Evolutionary conservation across 176 grass and related monocot species (phyloP).

Genomic region (Triticum urartu): DNA sequence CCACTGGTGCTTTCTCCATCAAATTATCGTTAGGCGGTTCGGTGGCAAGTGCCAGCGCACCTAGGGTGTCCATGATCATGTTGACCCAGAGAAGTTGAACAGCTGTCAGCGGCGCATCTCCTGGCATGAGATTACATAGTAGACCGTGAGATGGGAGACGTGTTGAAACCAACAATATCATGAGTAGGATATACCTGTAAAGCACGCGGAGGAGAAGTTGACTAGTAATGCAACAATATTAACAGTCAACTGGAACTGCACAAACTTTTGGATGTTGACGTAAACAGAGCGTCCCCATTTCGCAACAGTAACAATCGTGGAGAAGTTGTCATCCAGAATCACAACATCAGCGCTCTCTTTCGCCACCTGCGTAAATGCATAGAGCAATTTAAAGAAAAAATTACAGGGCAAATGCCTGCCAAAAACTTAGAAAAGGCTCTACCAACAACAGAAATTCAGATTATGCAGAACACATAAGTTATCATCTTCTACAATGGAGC

Average conservation of each 20-base stretch:
- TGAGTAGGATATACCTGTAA: slow-evolving; percentile 54
- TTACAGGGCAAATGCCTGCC: background rate
- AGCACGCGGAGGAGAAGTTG: slow-evolving; percentile 80
- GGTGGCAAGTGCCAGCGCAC: slow-evolving; percentile 85
- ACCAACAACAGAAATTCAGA: background rate
- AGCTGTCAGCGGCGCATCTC: slow-evolving; percentile 77
- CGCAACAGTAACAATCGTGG: slow-evolving; percentile 84
- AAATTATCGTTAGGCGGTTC: slow-evolving; percentile 77
- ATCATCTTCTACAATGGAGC: background rate
- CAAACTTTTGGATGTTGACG: slow-evolving; percentile 95
- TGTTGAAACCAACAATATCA: slow-evolving; percentile 1
- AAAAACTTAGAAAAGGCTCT: background rate
- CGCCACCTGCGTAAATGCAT: slow-evolving; percentile 65
- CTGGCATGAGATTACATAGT: slow-evolving; percentile 24
- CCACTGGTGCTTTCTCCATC: slow-evolving; percentile 75
- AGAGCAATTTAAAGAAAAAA: slow-evolving; percentile 27
- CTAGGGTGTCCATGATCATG: slow-evolving; percentile 99
- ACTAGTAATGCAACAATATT: slow-evolving; percentile 79
- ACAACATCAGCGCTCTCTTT: slow-evolving; percentile 95
- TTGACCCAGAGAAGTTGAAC: slow-evolving; percentile 97
- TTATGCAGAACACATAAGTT: slow-evolving; percentile 10
- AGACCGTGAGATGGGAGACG: slow-evolving; percentile 5
- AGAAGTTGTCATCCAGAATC: slow-evolving; percentile 94
- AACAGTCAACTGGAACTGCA: slow-evolving; percentile 92
- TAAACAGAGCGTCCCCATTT: slow-evolving; percentile 95